A percentile compares a stretch with the other conserved stretches of the same genome.
Evolutionary conservation across 2,329 filamentous ascomycete genomes (phyloP).

Genomic region (Xylaria hypoxylon): DNA sequence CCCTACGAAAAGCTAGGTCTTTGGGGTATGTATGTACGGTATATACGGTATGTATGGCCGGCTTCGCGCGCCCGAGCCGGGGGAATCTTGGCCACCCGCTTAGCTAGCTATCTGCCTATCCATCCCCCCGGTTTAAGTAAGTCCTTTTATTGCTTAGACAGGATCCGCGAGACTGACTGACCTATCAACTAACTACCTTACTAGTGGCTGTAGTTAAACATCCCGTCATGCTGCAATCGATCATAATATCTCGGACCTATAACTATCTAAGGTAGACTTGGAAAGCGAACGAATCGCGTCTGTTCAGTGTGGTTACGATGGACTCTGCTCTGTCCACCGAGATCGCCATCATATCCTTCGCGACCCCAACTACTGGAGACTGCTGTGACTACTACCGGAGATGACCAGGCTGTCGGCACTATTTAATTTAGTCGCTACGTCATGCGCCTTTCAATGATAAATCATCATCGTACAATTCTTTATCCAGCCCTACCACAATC

Average conservation of each 20-base stretch:
- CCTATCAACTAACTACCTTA: not conserved
- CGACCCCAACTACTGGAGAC: conserved; percentile 2
- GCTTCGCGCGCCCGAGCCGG: not conserved
- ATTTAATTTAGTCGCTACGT: not conserved
- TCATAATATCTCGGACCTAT: not conserved
- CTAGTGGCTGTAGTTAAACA: not conserved
- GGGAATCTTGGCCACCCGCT: not conserved
- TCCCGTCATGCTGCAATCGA: not conserved
- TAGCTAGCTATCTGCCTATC: not conserved
- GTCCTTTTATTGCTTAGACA: not conserved
- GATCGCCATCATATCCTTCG: not conserved
- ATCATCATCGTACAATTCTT: not conserved
- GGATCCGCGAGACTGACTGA: not conserved
- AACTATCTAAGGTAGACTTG: not conserved
- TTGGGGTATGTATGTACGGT: conserved; percentile 27
- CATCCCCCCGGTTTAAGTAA: not conserved
- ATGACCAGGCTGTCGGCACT: not conserved
- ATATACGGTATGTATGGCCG: not conserved
- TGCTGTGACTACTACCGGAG: not conserved
- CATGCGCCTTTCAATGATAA: not conserved
- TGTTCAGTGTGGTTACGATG: not conserved
- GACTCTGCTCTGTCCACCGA: not conserved
- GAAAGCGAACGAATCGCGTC: not conserved
- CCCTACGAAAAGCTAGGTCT: conserved; percentile 34
- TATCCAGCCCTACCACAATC: not conserved